Evolutionary conservation across 345 rosid genomes (phyloP).

Genomic region (Hibiscus syriacus): DNA sequence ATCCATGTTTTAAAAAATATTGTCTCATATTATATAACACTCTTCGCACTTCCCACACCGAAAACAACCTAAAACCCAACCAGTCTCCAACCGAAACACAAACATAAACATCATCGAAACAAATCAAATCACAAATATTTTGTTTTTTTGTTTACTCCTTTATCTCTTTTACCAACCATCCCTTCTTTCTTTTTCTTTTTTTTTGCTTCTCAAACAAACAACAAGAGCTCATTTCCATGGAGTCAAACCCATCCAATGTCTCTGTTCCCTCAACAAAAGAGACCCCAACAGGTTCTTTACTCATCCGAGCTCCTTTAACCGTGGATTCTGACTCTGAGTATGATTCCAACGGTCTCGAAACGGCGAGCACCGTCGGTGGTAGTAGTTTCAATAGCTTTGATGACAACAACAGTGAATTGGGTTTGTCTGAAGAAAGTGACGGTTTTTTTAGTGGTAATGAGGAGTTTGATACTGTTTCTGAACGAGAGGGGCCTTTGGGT

Average conservation of each 20-base stretch:
- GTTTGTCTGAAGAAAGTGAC: constrained; percentile 10
- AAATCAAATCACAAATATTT: background rate
- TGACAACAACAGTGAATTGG: constrained; percentile 25
- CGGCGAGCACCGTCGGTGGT: constrained; percentile 11
- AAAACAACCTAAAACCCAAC: constrained; percentile 3
- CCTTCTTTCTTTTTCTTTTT: too few relatives aligned
- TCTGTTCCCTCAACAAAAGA: background rate
- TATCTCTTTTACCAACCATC: background rate
- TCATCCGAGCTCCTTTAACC: constrained; percentile 66
- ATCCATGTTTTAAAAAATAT: too few relatives aligned
- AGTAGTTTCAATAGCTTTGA: constrained; percentile 17
- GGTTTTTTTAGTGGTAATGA: constrained; percentile 1
- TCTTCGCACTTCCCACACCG: background rate
- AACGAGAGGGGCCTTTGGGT: constrained; percentile 13
- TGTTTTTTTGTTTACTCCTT: background rate
- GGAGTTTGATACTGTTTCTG: constrained; percentile 38
- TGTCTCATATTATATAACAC: too few relatives aligned
- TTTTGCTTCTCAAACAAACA: background rate
- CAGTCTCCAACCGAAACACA: background rate
- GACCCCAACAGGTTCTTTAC: constrained; percentile 32
- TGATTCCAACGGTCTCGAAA: constrained; percentile 24
- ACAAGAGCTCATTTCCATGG: constrained; percentile 18
- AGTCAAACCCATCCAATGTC: background rate
- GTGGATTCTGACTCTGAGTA: constrained; percentile 36
- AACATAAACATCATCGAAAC: constrained; percentile 2